phyloP scores from a whole-genome alignment of 116 monocot species.

The Cymodocea nodosa region DNA sequence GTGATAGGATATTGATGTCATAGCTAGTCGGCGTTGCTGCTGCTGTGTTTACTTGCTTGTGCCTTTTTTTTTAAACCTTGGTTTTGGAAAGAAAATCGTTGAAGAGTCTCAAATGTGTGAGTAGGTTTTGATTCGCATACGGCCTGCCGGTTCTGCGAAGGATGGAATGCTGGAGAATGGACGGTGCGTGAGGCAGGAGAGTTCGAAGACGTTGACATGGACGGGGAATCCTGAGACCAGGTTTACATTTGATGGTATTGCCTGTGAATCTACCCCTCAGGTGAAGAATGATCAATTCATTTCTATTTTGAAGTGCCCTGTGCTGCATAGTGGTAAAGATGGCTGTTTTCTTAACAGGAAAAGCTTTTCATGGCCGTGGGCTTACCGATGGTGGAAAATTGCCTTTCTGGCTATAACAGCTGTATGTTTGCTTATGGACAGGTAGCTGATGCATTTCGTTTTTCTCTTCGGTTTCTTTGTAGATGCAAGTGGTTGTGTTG shows the following conservation, averaged over 20 bases:
- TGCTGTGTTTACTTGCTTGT: no score
- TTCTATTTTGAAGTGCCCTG: no score
- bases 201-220: slow-evolving; percentile 46
- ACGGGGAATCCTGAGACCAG: slow-evolving; percentile 49
- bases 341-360: slow-evolving; percentile 21
- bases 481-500: no score
- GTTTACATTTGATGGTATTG: slow-evolving; percentile 67
- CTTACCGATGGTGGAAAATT: slow-evolving; percentile 72
- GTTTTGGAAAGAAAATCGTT: neutral
- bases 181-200: slow-evolving; percentile 57
- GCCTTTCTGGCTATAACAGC: slow-evolving; percentile 74
- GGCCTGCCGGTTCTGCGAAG: slow-evolving; percentile 30
- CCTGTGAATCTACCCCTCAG: slow-evolving; percentile 51
- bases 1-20: neutral
- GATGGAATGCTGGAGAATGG: slow-evolving; percentile 23
- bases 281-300: slow-evolving; percentile 12
- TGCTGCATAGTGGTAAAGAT: no score
- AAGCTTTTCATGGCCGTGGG: slow-evolving; percentile 55
- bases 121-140: slow-evolving; percentile 56
- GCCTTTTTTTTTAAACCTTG: no score
- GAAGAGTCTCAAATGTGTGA: neutral
- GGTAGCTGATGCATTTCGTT: slow-evolving; percentile 13
- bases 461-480: no score
- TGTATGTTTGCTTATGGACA: slow-evolving; percentile 83
- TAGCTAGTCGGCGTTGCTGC: neutral